A percentile compares a stretch with the other conserved stretches of the same genome.
Conservation (phyloP, 352 stramenopile species). For the Pythium folliculosum region DNA sequence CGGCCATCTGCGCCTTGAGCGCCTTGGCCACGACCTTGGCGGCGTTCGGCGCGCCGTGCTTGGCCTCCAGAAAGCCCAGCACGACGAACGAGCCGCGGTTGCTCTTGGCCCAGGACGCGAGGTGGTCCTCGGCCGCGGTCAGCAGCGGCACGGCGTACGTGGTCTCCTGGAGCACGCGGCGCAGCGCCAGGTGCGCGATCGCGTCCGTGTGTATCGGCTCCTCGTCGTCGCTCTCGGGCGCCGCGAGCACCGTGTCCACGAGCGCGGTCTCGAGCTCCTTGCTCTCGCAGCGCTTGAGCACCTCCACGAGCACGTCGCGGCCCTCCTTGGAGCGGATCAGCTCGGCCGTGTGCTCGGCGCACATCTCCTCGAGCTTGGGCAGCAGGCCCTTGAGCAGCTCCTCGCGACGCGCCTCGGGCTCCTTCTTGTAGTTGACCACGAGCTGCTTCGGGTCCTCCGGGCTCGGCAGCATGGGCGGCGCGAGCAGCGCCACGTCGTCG, state of each 20-base stretch:
- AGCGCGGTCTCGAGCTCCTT: constrained; percentile 51
- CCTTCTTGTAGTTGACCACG: constrained; percentile 90
- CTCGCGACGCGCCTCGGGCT: constrained; percentile 70
- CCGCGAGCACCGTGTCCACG: constrained; percentile 44
- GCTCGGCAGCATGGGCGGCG: constrained; percentile 72
- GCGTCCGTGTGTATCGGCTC: constrained; percentile 75
- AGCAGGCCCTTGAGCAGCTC: constrained; percentile 78
- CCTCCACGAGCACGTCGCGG: constrained; percentile 79
- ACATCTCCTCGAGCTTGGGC: constrained; percentile 84
- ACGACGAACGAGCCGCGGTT: constrained; percentile 88
- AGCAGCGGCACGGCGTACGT: constrained; percentile 55
- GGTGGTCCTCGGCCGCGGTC: constrained; percentile 42
- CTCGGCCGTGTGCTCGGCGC: constrained; percentile 50
- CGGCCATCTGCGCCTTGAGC: constrained; percentile 55
- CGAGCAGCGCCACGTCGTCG: constrained; percentile 75
- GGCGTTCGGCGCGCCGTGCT: constrained; percentile 53
- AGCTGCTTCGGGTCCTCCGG: constrained; percentile 54
- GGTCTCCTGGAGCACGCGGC: constrained; percentile 79
- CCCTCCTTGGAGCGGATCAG: constrained; percentile 82
- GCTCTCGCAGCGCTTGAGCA: constrained; percentile 64
- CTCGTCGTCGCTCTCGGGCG: constrained; percentile 39
- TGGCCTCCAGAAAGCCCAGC: constrained; percentile 74
- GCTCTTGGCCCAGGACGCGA: constrained; percentile 55
- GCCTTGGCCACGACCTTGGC: constrained; percentile 56
- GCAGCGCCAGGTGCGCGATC: constrained; percentile 72